A percentile compares a stretch with the other conserved stretches of the same genome.
Evolutionary conservation across 2,329 filamentous ascomycete genomes (phyloP).

Genomic region (Fusarium luffae): DNA sequence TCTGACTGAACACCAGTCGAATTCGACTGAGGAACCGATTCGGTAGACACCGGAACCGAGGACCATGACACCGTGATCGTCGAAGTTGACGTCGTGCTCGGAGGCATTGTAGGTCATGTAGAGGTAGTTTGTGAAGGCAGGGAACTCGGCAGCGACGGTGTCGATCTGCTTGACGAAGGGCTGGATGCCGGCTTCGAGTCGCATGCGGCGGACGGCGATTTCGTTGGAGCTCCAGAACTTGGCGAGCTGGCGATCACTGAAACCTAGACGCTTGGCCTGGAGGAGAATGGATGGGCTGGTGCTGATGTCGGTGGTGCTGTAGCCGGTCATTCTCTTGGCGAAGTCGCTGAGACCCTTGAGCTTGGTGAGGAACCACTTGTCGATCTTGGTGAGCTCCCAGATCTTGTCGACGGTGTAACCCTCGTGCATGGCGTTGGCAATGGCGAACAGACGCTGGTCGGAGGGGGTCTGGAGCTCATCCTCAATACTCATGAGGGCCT

Average conservation of each 20-base stretch:
- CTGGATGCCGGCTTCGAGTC: constrained; percentile 86
- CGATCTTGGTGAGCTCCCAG: constrained; percentile 97
- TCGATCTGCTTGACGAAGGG: constrained; percentile 98
- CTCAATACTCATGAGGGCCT: constrained; percentile 93
- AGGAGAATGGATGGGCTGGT: constrained; percentile 74
- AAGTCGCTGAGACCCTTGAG: constrained; percentile 93
- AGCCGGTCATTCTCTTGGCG: constrained; percentile 78
- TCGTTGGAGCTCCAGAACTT: constrained; percentile 97
- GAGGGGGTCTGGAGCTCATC: constrained; percentile 97
- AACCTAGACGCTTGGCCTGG: constrained; percentile 92
- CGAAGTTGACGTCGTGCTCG: constrained; percentile 84
- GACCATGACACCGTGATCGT: constrained; percentile 95
- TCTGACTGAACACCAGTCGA: constrained; percentile 98
- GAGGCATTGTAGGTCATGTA: constrained; percentile 96
- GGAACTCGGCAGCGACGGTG: constrained; percentile 97
- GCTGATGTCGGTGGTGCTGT: constrained; percentile 72
- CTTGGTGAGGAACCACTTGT: constrained; percentile 97
- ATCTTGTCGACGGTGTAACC: constrained; percentile 97
- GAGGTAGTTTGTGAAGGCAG: constrained; percentile 92
- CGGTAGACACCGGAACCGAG: constrained; percentile 95
- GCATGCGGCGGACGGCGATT: constrained; percentile 83
- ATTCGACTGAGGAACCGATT: constrained; percentile 97
- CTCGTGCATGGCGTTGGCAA: constrained; percentile 95
- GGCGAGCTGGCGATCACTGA: constrained; percentile 92
- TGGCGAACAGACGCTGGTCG: constrained; percentile 95